Evolutionary conservation across 768 basidiomycete species (phyloP), one percentile per base, ranked within the genome.

Genomic region (Lyophyllum atratum): DNA sequence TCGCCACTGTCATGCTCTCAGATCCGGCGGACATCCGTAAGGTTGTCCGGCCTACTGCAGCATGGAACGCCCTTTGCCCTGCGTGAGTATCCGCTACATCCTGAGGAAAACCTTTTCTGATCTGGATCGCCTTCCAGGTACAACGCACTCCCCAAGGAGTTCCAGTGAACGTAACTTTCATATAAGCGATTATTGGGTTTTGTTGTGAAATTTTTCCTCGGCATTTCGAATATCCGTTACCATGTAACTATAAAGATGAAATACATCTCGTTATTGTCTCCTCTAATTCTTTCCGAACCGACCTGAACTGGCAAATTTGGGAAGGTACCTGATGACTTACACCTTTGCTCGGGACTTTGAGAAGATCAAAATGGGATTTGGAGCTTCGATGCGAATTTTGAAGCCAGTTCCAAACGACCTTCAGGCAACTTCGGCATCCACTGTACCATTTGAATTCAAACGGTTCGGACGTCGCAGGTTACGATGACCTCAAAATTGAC

Each of bases 1-100:
- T 78, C 59, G 76, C 78, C 2, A 68, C 78, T 17, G 72, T 78
- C 39, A 67, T 77, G 59, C 71, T 73, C 4, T 68, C 70, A 39
- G 67, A 70, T 54, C 62, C 73, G 14, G 59, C 66, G 3, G 62
- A 49, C 2, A 62, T 58, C 5, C 46, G 56, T 15, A 47, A 52
- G 17, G 39, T 59, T 14, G 58, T 60, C 19, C 46, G 61, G 6
- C 67, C 67, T 15, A 64, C 56, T 33, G 34, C 33, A 21, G 62
- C 55, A 17, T 71, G 70, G 70, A 17, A 64, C 15, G 58, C 49
- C 19, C 61, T 70, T 31, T 71, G 70, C 59, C 68, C 70, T 8
- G 65, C 65, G 59, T 68, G 59, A 39, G 66, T 65, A 12, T 33
- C 19, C 58, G 58, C 33, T 61, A 52, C 59, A 56, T 59, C 55